These are phyloP conservation scores for Metschnikowia cerradonensis DNA, from an alignment of 805 yeast species.

Conservation along the genomic window DNA sequence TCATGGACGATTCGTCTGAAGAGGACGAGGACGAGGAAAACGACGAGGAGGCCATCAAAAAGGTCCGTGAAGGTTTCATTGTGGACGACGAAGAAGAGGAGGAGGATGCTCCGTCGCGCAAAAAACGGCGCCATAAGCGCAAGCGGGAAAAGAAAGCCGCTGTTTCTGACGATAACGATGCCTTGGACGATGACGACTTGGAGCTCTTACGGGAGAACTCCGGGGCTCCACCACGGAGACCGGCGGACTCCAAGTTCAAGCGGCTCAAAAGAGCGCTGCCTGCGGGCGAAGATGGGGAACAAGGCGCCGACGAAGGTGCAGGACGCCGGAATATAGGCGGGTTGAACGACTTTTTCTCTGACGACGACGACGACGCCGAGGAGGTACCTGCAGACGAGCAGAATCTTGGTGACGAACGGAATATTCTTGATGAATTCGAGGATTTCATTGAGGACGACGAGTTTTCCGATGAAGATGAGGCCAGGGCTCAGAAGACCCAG, in stretches of 20 bases:
- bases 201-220: constrained; percentile 88
- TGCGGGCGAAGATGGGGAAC: constrained; percentile 32
- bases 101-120: constrained; percentile 35
- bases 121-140: constrained; percentile 30
- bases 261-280: constrained; percentile 71
- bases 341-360: constrained; percentile 68
- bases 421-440: constrained; percentile 77
- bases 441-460: constrained; percentile 98
- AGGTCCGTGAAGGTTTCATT: constrained; percentile 86
- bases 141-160: constrained; percentile 8
- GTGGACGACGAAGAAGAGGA: constrained; percentile 84
- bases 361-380: constrained; percentile 41
- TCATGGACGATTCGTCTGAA: constrained; percentile 68
- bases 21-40: constrained; percentile 86
- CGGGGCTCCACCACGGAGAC: constrained; percentile 50
- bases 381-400: constrained; percentile 11
- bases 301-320: constrained; percentile 7
- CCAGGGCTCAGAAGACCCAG: constrained; percentile 31
- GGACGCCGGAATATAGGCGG: constrained; percentile 27
- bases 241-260: constrained; percentile 54
- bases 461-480: constrained; percentile 73
- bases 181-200: constrained; percentile 90
- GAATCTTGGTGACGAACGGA: constrained; percentile 24
- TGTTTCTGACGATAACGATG: constrained; percentile 46
- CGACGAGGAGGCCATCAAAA: constrained; percentile 83